phyloP scores from a whole-genome alignment of 1,139 yeast genomes.

The Yamadazyma jaroonii region DNA sequence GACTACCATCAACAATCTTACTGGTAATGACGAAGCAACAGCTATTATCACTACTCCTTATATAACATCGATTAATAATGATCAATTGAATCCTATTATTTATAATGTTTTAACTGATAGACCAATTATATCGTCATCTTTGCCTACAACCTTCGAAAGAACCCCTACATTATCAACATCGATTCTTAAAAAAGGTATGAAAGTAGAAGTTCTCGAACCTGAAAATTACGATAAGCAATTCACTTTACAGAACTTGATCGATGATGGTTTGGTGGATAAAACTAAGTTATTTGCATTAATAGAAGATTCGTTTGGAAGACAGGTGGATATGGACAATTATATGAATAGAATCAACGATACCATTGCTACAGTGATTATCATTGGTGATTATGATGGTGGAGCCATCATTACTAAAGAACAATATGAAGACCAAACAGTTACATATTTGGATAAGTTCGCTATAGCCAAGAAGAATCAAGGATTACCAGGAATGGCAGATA shows the following conservation, averaged over 20 bases:
- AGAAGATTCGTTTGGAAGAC: slow-evolving; percentile 75
- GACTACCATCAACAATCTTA: slow-evolving; percentile 25
- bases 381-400: slow-evolving; percentile 95
- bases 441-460: slow-evolving; percentile 91
- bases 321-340: slow-evolving; percentile 64
- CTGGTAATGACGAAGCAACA: slow-evolving; percentile 43
- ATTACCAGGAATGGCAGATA: slow-evolving; percentile 88
- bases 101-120: slow-evolving; percentile 89
- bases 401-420: slow-evolving; percentile 84
- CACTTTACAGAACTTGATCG: slow-evolving; percentile 43
- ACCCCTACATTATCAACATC: slow-evolving; percentile 76
- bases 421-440: slow-evolving; percentile 26
- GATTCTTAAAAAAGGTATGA: slow-evolving; percentile 73
- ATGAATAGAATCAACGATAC: slow-evolving; percentile 58
- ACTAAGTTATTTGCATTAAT: slow-evolving; percentile 56
- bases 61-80: slow-evolving; percentile 41
- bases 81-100: slow-evolving; percentile 71
- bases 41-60: slow-evolving; percentile 41
- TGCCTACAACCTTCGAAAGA: slow-evolving; percentile 69
- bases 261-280: slow-evolving; percentile 53
- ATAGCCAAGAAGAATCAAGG: slow-evolving; percentile 83
- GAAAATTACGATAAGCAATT: slow-evolving; percentile 29
- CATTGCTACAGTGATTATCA: slow-evolving; percentile 74
- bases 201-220: slow-evolving; percentile 51
- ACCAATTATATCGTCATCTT: slow-evolving; percentile 87